These are phyloP conservation scores for Santalum album DNA, from an alignment of 164 flowering plant species.

Conservation along the genomic window DNA sequence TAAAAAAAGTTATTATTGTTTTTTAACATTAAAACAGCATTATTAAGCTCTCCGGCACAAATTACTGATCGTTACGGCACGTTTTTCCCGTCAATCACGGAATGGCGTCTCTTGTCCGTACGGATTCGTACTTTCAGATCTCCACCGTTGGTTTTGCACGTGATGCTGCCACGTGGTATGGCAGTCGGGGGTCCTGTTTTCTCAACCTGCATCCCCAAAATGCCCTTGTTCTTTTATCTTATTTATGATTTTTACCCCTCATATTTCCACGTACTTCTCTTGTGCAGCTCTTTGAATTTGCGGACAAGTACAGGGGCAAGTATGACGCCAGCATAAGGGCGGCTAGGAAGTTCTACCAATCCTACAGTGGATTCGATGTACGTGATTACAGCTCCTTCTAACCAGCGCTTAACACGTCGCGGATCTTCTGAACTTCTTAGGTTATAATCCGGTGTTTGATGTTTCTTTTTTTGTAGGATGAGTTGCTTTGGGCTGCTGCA, in stretches of 20 bases:
- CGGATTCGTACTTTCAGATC: slow-evolving; percentile 9
- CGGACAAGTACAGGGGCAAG: slow-evolving; percentile 90
- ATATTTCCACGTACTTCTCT: too few relatives aligned
- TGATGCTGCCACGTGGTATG: too few relatives aligned
- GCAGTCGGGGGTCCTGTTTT: too few relatives aligned
- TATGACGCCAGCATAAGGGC: slow-evolving; percentile 84
- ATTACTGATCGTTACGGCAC: slow-evolving; percentile 7
- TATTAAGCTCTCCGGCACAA: slow-evolving; percentile 9
- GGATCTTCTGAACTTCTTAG: too few relatives aligned
- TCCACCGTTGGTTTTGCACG: slow-evolving; percentile 13
- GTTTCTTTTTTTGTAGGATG: slow-evolving; percentile 44
- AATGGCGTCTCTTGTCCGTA: slow-evolving; percentile 8
- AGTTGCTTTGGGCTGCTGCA: slow-evolving; percentile 61
- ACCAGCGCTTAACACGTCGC: too few relatives aligned
- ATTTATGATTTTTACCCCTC: neutral
- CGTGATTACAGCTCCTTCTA: slow-evolving; percentile 7
- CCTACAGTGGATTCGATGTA: slow-evolving; percentile 88
- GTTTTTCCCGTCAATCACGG: slow-evolving; percentile 10
- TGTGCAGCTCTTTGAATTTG: slow-evolving; percentile 77
- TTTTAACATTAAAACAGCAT: too few relatives aligned
- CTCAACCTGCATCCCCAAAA: neutral
- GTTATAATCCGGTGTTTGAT: neutral
- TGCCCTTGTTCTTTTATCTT: neutral
- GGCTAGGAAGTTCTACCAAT: slow-evolving; percentile 81
- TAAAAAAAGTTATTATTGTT: too few relatives aligned